Evolutionary conservation across 1,139 yeast genomes (phyloP), one percentile per base, ranked within the genome.

Genomic region (Scheffersomyces lignicola): DNA sequence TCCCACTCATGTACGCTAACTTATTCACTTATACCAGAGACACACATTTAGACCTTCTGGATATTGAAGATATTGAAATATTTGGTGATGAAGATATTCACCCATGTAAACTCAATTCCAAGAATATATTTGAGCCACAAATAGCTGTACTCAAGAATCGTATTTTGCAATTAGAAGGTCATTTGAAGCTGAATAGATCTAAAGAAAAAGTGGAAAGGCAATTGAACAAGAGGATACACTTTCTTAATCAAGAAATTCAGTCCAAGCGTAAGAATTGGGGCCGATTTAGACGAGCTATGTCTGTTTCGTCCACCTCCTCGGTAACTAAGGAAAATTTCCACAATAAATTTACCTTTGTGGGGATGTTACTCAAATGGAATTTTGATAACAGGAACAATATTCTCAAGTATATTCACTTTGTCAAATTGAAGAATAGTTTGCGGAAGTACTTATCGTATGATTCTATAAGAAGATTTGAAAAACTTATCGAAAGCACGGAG

Each of bases 341-440:
- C 37, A 70, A 71, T 44, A 65, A 62, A 39, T 70, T 71, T 41
- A 53, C 68, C 2, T 51, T 69, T 20, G 56, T 67, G 18, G 58
- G 65, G 29, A 68, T 67, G 72, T 55, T 66, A 27, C 51, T 69
- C 30, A 70, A 69, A 41, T 71, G 76, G 75, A 70, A 70, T 42
- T 57, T 58, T 27, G 42, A 51, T 11, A 67, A 64, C 37, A 46
- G 76, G 18, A 65, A 71, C 37, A 44, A 50, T 15, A 43, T 68
- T 7, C 48, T 63, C 41, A 65, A 60, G 42, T 70, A 69, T 44
- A 44, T 69, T 33, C 73, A 69, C 45, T 66, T 62, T 39, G 68
- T 69, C 11, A 65, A 63, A 29, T 45, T 65, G 31, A 52, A 50
- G 29, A 48, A 57, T 21, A 47, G 50, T 21, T 45, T 65, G 35